Percentiles rank a stretch among this genome's conserved stretches.
phyloP scores from a whole-genome alignment of 2,329 filamentous ascomycete species.

The Lasiodiplodia gonubiensis region DNA sequence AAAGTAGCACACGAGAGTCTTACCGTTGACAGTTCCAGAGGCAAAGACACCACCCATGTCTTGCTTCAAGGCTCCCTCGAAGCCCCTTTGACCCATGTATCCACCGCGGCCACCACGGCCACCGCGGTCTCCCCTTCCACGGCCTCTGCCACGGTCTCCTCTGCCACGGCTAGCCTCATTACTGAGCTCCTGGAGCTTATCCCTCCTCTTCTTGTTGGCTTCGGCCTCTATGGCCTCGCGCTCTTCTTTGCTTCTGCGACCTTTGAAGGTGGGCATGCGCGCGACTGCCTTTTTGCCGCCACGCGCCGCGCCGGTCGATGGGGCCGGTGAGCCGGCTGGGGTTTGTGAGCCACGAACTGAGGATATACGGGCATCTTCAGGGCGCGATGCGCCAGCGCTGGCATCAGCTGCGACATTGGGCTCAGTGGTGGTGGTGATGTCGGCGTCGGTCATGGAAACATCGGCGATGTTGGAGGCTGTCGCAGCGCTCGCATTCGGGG shows the following conservation, averaged over 20 bases:
- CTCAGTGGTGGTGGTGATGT: conserved; percentile 5
- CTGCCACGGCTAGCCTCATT: conserved; percentile 37
- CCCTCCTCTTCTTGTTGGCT: conserved; percentile 46
- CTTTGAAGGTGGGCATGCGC: conserved; percentile 49
- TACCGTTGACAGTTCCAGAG: conserved; percentile 20
- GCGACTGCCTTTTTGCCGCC: conserved; percentile 38
- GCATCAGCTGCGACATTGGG: conserved; percentile 2
- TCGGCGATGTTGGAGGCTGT: not conserved
- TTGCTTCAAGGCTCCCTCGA: conserved; percentile 10
- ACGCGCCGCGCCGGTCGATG: conserved; percentile 39
- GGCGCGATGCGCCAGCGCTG: conserved; percentile 14
- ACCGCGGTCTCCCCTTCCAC: conserved; percentile 39
- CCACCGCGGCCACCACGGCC: conserved; percentile 48
- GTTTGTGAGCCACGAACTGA: conserved; percentile 18
- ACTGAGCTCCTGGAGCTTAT: conserved; percentile 44
- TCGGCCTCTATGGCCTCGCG: conserved; percentile 51
- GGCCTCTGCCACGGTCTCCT: conserved; percentile 33
- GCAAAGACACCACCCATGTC: conserved; percentile 23
- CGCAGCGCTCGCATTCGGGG: conserved; percentile 1
- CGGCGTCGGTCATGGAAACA: conserved; percentile 21
- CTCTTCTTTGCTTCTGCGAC: conserved; percentile 52
- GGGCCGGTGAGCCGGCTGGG: conserved; percentile 32
- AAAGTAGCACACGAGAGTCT: not conserved
- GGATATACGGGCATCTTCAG: conserved; percentile 5
- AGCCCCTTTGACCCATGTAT: conserved; percentile 40